Conservation (phyloP, 2,329 filamentous ascomycete genomes). For the Apiospora pterosperma region DNA sequence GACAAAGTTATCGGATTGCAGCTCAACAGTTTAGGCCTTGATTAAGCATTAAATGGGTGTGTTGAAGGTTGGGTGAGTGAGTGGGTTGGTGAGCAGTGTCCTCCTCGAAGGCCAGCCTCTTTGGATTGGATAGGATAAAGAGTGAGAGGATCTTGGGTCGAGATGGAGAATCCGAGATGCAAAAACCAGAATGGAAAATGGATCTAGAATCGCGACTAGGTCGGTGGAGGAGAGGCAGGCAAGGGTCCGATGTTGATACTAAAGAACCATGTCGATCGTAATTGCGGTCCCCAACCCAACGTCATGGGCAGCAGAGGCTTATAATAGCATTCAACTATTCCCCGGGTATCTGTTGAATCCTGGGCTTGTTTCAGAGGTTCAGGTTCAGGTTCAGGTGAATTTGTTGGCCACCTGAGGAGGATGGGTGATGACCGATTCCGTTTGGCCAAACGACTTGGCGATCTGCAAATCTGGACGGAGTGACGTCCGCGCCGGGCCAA, state of each 20-base stretch:
- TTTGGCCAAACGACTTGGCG: not conserved
- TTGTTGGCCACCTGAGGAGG: not conserved
- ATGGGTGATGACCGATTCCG: not conserved
- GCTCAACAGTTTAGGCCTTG: not conserved
- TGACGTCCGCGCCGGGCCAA: not conserved
- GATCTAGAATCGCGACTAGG: conserved; percentile 1
- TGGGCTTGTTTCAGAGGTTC: not conserved
- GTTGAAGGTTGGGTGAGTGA: not conserved
- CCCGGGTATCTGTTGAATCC: not conserved
- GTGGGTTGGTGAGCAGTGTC: not conserved
- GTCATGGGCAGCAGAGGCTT: conserved; percentile 1
- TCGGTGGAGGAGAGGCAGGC: not conserved
- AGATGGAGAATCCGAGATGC: not conserved
- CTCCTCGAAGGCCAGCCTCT: not conserved
- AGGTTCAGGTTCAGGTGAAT: no score
- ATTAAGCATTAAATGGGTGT: not conserved
- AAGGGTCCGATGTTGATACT: conserved; percentile 4
- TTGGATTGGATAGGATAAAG: not conserved
- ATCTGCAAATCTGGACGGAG: not conserved
- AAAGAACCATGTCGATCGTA: conserved; percentile 20
- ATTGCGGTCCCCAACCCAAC: conserved; percentile 11
- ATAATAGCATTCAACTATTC: not conserved
- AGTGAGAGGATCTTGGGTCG: not conserved
- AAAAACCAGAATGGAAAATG: not conserved
- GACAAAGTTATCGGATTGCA: not conserved